Conservation (phyloP, 2,329 filamentous ascomycete species). For the Xylaria multiplex region DNA sequence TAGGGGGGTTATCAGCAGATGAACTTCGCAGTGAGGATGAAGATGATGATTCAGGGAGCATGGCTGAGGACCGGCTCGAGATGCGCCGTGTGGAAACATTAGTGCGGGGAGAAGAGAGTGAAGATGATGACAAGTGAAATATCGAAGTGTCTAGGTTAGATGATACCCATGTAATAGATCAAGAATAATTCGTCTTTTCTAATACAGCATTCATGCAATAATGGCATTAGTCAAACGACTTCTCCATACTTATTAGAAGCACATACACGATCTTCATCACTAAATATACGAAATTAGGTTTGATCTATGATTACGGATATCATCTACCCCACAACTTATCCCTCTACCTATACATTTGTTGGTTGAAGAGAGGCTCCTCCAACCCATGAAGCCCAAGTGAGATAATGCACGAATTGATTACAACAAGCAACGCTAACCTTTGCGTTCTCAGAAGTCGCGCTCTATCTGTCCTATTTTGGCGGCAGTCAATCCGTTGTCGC, state of each 20-base stretch:
- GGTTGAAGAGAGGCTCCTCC: no score
- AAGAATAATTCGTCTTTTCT: not conserved
- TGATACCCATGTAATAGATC: not conserved
- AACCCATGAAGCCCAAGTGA: no score
- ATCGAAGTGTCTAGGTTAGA: constrained; percentile 3
- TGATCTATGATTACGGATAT: not conserved
- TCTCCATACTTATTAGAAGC: not conserved
- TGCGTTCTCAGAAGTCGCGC: not conserved
- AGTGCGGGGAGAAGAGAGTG: constrained; percentile 30
- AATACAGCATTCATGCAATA: not conserved
- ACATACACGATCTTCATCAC: not conserved
- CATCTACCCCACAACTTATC: not conserved
- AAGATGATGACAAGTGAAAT: constrained; percentile 27
- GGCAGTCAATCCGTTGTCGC: no score
- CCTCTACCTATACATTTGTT: not conserved
- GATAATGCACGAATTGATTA: no score
- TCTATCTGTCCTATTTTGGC: no score
- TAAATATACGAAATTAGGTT: not conserved
- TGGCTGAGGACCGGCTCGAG: constrained; percentile 44
- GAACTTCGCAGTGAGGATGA: constrained; percentile 50
- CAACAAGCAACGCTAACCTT: no score
- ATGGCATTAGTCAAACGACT: not conserved
- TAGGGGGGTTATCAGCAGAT: constrained; percentile 50
- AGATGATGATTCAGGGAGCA: constrained; percentile 46
- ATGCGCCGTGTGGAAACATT: constrained; percentile 39